Evolutionary conservation across 768 basidiomycete genomes (phyloP).

Genomic region (Amanita muscaria): DNA sequence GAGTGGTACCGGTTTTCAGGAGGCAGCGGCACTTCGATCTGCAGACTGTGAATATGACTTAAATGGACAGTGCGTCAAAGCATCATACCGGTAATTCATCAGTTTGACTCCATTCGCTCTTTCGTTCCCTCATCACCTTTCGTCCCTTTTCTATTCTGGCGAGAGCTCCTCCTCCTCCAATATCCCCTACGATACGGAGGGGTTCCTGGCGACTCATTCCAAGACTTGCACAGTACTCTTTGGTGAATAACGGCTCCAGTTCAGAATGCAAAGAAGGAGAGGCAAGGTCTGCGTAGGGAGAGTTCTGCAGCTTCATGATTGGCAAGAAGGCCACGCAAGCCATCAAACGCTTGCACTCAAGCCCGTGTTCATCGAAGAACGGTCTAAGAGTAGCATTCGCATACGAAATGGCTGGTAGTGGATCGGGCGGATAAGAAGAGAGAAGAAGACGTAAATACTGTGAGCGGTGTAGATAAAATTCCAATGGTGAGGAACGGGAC

Average conservation of each 20-base stretch:
- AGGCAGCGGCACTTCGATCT: constrained; percentile 93
- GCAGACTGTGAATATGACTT: constrained; percentile 5
- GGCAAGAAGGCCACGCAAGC: constrained; percentile 67
- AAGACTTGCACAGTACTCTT: constrained; percentile 80
- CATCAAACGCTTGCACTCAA: constrained; percentile 65
- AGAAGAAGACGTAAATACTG: constrained; percentile 79
- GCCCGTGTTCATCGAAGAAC: constrained; percentile 52
- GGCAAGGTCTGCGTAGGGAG: constrained; percentile 70
- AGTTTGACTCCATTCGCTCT: constrained; percentile 86
- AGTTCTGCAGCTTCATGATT: constrained; percentile 49
- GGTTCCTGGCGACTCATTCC: constrained; percentile 88
- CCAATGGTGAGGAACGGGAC: constrained; percentile 67
- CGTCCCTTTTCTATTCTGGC: constrained; percentile 91
- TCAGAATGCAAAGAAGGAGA: constrained; percentile 66
- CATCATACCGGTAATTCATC: constrained; percentile 77
- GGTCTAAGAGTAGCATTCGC: constrained; percentile 56
- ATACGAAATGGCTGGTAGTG: constrained; percentile 60
- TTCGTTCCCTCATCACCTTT: constrained; percentile 86
- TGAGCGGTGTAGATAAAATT: constrained; percentile 86
- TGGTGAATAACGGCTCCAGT: constrained; percentile 75
- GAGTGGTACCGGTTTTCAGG: constrained; percentile 91
- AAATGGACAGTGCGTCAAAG: not conserved
- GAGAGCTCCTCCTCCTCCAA: constrained; percentile 87
- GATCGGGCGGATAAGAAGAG: constrained; percentile 48
- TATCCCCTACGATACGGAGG: constrained; percentile 81